phyloP scores from a whole-genome alignment of 176 grass and related monocot species.

The Lolium perenne region DNA sequence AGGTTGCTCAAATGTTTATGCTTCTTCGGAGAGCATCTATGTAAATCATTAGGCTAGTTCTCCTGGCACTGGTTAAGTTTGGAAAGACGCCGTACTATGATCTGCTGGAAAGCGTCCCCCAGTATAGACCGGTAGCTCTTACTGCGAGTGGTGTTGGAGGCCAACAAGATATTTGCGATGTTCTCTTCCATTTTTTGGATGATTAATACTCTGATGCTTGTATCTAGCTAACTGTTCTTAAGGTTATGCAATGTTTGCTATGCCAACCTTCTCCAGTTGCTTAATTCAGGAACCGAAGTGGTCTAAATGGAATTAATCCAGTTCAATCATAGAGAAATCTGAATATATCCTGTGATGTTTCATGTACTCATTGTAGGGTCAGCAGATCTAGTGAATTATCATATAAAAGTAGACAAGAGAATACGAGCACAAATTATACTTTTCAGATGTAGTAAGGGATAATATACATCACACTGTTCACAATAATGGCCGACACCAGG shows the following conservation, averaged over 20 bases:
- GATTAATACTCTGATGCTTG: background rate
- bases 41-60: constrained; percentile 35
- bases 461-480: no score
- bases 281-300: background rate
- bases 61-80: constrained; percentile 12
- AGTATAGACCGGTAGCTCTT: constrained; percentile 3
- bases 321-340: background rate
- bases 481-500: background rate
- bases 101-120: constrained; percentile 21
- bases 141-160: background rate
- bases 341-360: background rate
- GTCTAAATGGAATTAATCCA: no score
- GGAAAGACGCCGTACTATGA: background rate
- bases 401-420: background rate
- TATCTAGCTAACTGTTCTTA: constrained; percentile 14
- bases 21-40: constrained; percentile 1
- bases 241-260: constrained; percentile 1
- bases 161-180: background rate
- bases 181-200: background rate
- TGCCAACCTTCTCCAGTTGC: background rate
- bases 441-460: no score
- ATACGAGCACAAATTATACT: background rate
- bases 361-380: background rate
- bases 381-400: background rate
- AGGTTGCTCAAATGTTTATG: constrained; percentile 8